phyloP scores from a whole-genome alignment of 768 basidiomycete species.

The Porphyrellus cyaneotinctus region DNA sequence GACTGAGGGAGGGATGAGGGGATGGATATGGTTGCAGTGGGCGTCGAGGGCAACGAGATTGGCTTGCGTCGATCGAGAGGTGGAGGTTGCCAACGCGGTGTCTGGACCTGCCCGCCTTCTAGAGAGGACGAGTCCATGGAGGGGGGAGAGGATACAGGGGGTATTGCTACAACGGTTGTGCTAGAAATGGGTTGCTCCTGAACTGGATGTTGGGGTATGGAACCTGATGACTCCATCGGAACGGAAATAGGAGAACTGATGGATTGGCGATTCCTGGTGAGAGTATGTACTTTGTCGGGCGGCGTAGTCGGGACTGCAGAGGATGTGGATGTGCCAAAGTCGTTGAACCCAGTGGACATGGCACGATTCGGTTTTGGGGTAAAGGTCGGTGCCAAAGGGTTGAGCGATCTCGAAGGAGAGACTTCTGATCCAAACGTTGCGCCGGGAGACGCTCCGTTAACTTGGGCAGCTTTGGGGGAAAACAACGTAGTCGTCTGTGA shows the following conservation, averaged over 20 bases:
- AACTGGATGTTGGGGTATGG: background rate
- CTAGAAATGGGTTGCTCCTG: conserved; percentile 1
- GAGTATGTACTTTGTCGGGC: background rate
- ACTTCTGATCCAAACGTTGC: conserved; percentile 1
- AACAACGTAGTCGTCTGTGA: background rate
- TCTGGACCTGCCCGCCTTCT: conserved; percentile 8
- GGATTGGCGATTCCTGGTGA: background rate
- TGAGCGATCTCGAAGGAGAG: conserved; percentile 10
- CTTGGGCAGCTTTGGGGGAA: background rate
- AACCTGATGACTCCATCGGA: background rate
- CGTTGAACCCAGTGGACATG: background rate
- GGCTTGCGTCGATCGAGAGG: conserved; percentile 27
- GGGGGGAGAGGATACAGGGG: conserved; percentile 16
- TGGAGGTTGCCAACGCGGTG: conserved; percentile 23
- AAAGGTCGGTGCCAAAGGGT: conserved; percentile 20
- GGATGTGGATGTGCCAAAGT: background rate
- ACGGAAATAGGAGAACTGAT: background rate
- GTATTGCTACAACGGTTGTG: background rate
- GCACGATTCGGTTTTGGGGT: conserved; percentile 1
- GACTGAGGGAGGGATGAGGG: conserved; percentile 11
- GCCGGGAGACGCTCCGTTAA: background rate
- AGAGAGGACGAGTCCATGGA: conserved; percentile 6
- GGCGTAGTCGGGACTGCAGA: background rate
- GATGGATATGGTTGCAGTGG: conserved; percentile 21
- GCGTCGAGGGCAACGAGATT: conserved; percentile 34